Evolutionary conservation across 345 rosid genomes (phyloP).

Genomic region (Physaria fendleri): DNA sequence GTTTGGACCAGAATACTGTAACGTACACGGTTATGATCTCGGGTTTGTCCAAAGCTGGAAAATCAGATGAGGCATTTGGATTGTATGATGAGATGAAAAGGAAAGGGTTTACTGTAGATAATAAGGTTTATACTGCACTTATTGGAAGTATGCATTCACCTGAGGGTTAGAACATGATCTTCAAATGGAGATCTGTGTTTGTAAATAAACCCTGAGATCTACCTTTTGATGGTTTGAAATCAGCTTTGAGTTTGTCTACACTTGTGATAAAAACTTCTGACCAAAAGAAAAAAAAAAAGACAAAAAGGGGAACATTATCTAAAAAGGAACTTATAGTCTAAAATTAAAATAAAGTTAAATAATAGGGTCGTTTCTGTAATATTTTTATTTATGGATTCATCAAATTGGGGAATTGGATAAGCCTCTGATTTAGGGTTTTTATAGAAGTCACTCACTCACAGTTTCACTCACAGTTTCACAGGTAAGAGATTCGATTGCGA

Average conservation of each 20-base stretch:
- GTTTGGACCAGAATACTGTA: constrained; percentile 40
- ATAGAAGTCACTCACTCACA: constrained; percentile 1
- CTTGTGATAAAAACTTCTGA: no score
- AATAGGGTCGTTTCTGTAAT: neutral
- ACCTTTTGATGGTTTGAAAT: neutral
- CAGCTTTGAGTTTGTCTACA: no score
- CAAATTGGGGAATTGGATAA: constrained; percentile 14
- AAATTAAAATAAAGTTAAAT: neutral
- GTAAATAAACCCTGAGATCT: neutral
- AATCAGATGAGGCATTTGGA: constrained; percentile 74
- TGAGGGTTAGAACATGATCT: constrained; percentile 4
- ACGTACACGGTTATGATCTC: constrained; percentile 64
- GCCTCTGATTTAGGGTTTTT: constrained; percentile 20
- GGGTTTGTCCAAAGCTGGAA: constrained; percentile 63
- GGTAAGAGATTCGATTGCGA: neutral
- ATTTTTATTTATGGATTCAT: neutral
- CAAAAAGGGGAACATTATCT: no score
- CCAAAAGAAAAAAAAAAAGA: no score
- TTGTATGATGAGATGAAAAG: constrained; percentile 63
- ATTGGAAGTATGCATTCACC: constrained; percentile 56
- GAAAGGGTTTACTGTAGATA: constrained; percentile 54
- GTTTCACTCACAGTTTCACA: neutral
- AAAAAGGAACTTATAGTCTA: neutral
- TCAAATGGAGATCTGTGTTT: neutral
- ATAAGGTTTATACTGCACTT: constrained; percentile 64